phyloP scores from a whole-genome alignment of 768 basidiomycete species.

The Mycena metata region DNA sequence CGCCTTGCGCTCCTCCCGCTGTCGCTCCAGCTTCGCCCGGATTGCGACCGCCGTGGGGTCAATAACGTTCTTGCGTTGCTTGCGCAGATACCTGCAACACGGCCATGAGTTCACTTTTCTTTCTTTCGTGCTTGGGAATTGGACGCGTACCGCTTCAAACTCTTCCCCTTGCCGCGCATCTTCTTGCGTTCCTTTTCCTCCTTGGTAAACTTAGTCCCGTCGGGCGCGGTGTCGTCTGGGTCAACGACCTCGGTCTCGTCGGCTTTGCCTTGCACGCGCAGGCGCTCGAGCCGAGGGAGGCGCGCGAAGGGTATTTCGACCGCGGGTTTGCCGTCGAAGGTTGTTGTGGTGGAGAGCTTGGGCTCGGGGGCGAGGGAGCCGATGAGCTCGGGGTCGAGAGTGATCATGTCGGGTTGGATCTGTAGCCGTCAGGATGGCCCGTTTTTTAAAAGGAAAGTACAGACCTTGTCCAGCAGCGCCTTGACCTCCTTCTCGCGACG shows the following conservation, averaged over 20 bases:
- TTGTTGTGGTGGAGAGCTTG: constrained; percentile 67
- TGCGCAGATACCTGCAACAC: constrained; percentile 72
- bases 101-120: neutral
- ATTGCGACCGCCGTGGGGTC: constrained; percentile 85
- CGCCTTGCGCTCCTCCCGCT: constrained; percentile 59
- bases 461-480: constrained; percentile 88
- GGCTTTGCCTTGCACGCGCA: constrained; percentile 80
- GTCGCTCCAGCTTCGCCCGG: constrained; percentile 74
- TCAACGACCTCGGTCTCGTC: constrained; percentile 72
- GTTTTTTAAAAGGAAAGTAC: constrained; percentile 26
- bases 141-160: constrained; percentile 74
- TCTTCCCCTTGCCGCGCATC: constrained; percentile 92
- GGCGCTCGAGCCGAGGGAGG: constrained; percentile 82
- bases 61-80: constrained; percentile 95
- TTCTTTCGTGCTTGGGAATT: no score
- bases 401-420: constrained; percentile 95
- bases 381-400: constrained; percentile 82
- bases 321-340: constrained; percentile 55
- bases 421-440: constrained; percentile 44
- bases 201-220: constrained; percentile 46
- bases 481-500: constrained; percentile 93
- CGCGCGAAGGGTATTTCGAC: constrained; percentile 73
- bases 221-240: constrained; percentile 57
- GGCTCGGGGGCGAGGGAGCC: constrained; percentile 76
- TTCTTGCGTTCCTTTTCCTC: constrained; percentile 75